Base-by-base conservation (phyloP, 805 yeast species). In the Kazachstania kunashirensis region DNA sequence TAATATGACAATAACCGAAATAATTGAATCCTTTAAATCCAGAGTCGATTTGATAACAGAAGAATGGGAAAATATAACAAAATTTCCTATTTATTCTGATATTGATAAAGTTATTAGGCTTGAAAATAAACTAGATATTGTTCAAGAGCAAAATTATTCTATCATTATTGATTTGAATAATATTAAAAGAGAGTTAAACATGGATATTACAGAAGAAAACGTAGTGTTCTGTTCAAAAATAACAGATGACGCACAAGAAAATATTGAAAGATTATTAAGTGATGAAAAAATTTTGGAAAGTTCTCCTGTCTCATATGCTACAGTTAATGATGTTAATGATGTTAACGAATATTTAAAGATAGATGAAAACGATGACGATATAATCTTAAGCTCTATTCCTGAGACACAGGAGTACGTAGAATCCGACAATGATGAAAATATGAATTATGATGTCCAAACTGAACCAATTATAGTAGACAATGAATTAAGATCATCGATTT, bases 121-220 rank as follows among this genome's bases (percentile, higher is more conserved):
- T 20, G 43, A 48, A 31, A 37, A 33, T 7, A 48, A 42, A 25
- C 25, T 48, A 24, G 44, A 45, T 24, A 26, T 37, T 17, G 39
- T 48, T 11, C 52, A 48, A 30, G 45, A 42, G 17, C 52, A 45
- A 19, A 45, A 48, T 34, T 40, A 48, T 8, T 43, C 41, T 6
- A 46, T 48, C 10, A 41, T 48, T 20, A 38, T 48, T 10, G 50
- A 48, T 25, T 23, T 48, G 20, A 35, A 42, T 14, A 39, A 37
- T 16, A 39, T 48, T 20, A 46, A 46, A 34, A 40, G 39, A 24
- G 29, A 38, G 11, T 33, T 43, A 28, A 16, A 20, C 10, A n/a
- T 30, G 6, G 36, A 20, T 14, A 31, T 15, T 8, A 31, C 14
- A 13, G 16, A 20, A 14, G 24, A 19, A 12, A 30, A 19, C 15